These are phyloP conservation scores for Fragilaria crotonensis DNA, from an alignment of 108 stramenopile genomes.

Conservation along the genomic window DNA sequence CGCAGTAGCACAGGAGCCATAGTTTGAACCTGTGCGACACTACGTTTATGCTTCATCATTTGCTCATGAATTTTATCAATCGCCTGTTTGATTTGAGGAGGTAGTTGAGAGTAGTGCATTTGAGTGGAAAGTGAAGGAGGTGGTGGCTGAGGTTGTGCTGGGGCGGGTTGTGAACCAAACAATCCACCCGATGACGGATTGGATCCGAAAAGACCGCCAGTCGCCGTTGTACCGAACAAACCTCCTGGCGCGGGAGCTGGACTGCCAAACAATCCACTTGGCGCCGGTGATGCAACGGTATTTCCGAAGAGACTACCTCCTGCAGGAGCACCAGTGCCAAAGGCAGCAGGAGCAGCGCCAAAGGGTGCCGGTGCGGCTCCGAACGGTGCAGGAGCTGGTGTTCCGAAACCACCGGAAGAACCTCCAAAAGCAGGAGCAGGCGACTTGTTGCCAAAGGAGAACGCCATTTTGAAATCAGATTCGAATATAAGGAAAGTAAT, in stretches of 20 bases:
- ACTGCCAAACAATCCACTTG: conserved; percentile 34
- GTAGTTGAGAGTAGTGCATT: conserved; percentile 52
- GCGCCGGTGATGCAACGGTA: conserved; percentile 35
- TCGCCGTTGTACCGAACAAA: conserved; percentile 43
- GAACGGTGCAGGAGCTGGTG: conserved; percentile 28
- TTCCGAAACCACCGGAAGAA: conserved; percentile 27
- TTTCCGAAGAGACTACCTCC: conserved; percentile 45
- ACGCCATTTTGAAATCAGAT: conserved; percentile 1
- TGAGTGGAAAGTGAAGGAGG: conserved; percentile 36
- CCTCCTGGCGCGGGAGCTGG: conserved; percentile 37
- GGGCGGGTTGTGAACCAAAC: conserved; percentile 37
- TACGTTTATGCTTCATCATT: conserved; percentile 74
- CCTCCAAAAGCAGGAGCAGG: conserved; percentile 12
- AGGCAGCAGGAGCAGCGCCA: no score
- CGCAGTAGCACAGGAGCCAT: conserved; percentile 59
- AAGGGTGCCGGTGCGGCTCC: conserved; percentile 11
- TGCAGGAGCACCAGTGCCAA: conserved; percentile 28
- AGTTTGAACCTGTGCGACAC: conserved; percentile 46
- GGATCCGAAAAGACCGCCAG: conserved; percentile 51
- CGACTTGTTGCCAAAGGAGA: not conserved
- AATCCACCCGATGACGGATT: conserved; percentile 23
- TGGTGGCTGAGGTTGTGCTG: conserved; percentile 12
- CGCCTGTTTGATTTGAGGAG: conserved; percentile 48
- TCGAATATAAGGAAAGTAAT: no score
- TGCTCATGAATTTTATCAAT: conserved; percentile 67